phyloP scores from a whole-genome alignment of 176 grass and related monocot species.

The Musa beccarii region DNA sequence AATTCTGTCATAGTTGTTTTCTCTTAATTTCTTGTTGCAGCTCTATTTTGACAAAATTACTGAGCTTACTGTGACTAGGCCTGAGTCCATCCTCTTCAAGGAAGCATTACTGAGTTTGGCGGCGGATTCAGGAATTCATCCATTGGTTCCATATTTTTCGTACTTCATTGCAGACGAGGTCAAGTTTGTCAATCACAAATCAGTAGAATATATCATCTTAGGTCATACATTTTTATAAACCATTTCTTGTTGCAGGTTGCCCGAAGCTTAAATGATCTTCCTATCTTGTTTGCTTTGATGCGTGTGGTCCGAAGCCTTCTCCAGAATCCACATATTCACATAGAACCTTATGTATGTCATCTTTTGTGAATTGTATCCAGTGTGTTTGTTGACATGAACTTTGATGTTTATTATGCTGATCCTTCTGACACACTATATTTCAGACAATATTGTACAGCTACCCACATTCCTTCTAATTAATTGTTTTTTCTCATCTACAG shows the following conservation, averaged over 20 bases:
- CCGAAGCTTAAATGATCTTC: slow-evolving; percentile 68
- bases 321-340: slow-evolving; percentile 84
- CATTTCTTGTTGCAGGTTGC: slow-evolving; percentile 42
- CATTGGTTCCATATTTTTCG: slow-evolving; percentile 88
- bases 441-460: neutral
- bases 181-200: neutral
- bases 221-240: neutral
- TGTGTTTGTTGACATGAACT: neutral
- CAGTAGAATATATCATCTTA: neutral
- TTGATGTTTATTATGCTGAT: too few species aligned
- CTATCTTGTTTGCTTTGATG: slow-evolving; percentile 87
- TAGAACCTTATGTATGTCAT: slow-evolving; percentile 92
- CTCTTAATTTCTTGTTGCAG: slow-evolving; percentile 38
- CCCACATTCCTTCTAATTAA: slow-evolving; percentile 18
- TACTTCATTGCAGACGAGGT: slow-evolving; percentile 92
- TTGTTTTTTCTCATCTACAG: slow-evolving; percentile 30
- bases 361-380: neutral
- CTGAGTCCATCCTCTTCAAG: slow-evolving; percentile 58
- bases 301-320: slow-evolving; percentile 79
- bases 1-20: slow-evolving; percentile 19
- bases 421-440: neutral
- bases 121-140: slow-evolving; percentile 86
- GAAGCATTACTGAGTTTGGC: slow-evolving; percentile 92
- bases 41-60: slow-evolving; percentile 96
- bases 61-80: slow-evolving; percentile 69